Evolutionary conservation across 2,329 filamentous ascomycete species (phyloP), one percentile per base, ranked within the genome.

Genomic region (Volutella citrinella): DNA sequence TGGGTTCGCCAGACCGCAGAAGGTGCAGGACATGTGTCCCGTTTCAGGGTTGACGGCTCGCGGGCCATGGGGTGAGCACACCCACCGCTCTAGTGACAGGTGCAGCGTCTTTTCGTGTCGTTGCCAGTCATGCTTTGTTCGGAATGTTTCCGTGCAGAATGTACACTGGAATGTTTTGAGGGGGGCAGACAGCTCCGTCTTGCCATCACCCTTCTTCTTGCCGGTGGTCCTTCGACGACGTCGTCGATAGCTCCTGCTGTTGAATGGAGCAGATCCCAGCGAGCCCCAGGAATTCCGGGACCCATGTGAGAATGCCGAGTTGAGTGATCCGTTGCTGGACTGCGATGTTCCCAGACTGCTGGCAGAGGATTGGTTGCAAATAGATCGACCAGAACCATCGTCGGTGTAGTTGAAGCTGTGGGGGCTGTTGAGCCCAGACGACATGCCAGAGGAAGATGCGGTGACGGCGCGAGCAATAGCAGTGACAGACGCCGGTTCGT

Each of bases 121-220:
- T 49, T 82, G 78, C 79, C 79, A 83, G 57, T 83, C 79, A 49
- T 83, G 77, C 54, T 83, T 83, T 5, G 78, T 82, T 45, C 78
- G 68, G 58, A 82, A 83, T 0, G 76, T 80, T 45, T 82, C 78
- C 7, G 79, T 82, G 56, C 79, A 83, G 65, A 83, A 83, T 42
- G 79, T 83, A 56, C 79, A 83, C 56, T 82, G 78, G 57, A 74
- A 80, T 3, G 74, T 76, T 50, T 76, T 77, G 38, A 72, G 61
- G 4, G 70, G 72, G 5, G 61, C 59, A 10, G 49, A 47, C 3
- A 72, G 56, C 7, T 54, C 45, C 1, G 53, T 55, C 29, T 54
- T 56, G 17, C 34, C 25, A 11, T 68, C 65, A 2, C 65, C 62
- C 2, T 43, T 43, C 10, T 53, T 52, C 44, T 64, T 66, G 10